Percentiles rank a stretch among this genome's conserved stretches.
Evolutionary conservation across 2,329 filamentous ascomycete species (phyloP).

Genomic region (Xylariales sp.): DNA sequence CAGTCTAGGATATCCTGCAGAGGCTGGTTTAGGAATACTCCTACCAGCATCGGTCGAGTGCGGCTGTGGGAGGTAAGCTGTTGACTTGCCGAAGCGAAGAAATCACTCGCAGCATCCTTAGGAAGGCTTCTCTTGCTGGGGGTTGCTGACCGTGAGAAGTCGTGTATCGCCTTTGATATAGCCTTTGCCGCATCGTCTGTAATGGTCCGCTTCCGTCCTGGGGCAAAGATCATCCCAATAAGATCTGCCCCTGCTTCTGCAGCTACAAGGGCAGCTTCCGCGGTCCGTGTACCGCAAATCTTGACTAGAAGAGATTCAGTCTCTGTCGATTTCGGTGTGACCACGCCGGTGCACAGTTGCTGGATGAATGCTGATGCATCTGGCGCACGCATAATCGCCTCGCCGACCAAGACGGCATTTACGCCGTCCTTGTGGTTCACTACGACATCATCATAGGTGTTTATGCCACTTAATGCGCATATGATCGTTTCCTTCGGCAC

Average conservation of each 20-base stretch:
- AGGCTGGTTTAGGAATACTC: slow-evolving; percentile 90
- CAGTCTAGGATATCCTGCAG: slow-evolving; percentile 76
- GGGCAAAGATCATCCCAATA: slow-evolving; percentile 87
- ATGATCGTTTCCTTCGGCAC: slow-evolving; percentile 83
- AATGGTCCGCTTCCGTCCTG: slow-evolving; percentile 75
- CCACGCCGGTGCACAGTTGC: slow-evolving; percentile 65
- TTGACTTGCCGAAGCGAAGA: slow-evolving; percentile 56
- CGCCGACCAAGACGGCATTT: slow-evolving; percentile 87
- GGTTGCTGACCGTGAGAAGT: slow-evolving; percentile 32
- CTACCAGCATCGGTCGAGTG: slow-evolving; percentile 72
- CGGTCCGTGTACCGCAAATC: slow-evolving; percentile 86
- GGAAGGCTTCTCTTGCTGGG: slow-evolving; percentile 22
- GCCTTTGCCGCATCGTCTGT: slow-evolving; percentile 70
- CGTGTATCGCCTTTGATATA: slow-evolving; percentile 76
- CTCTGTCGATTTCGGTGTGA: slow-evolving; percentile 30
- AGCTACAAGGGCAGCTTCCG: slow-evolving; percentile 74
- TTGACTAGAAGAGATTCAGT: slow-evolving; percentile 67
- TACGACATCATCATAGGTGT: slow-evolving; percentile 79
- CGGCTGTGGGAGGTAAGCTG: slow-evolving; percentile 37
- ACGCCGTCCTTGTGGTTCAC: slow-evolving; percentile 87
- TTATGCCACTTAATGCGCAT: slow-evolving; percentile 92
- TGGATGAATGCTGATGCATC: slow-evolving; percentile 80
- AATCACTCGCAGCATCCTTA: slow-evolving; percentile 51
- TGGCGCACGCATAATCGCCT: slow-evolving; percentile 89
- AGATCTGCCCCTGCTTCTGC: slow-evolving; percentile 85